These are phyloP conservation scores for Chenopodium album DNA, from an alignment of 148 eudicot species.

Conservation along the genomic window DNA sequence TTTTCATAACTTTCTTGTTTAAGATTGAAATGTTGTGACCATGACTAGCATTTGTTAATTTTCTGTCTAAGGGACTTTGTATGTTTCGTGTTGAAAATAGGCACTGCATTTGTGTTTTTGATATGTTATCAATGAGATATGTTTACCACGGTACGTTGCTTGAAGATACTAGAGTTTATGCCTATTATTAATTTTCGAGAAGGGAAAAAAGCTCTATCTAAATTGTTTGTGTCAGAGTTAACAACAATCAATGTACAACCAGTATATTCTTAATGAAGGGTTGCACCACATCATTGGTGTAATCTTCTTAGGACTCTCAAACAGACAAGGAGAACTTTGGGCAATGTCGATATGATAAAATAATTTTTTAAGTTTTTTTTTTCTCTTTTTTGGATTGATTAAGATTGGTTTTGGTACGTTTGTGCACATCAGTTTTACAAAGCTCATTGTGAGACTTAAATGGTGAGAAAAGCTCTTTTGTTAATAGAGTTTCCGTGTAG, in stretches of 20 bases:
- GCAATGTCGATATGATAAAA: neutral
- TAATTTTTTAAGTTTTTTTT: too few relatives aligned
- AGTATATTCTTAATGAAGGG: neutral
- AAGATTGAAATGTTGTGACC: neutral
- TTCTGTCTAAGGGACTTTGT: slow-evolving; percentile 2
- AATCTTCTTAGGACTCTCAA: too few relatives aligned
- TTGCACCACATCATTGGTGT: neutral
- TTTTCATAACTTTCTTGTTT: neutral
- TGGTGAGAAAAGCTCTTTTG: neutral
- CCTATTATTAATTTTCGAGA: neutral
- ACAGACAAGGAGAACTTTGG: neutral
- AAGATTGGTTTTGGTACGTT: neutral
- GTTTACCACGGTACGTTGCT: neutral
- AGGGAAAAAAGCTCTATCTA: neutral
- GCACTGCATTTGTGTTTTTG: neutral
- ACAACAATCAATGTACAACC: neutral
- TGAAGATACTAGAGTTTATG: neutral
- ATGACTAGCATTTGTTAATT: neutral
- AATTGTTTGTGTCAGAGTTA: neutral
- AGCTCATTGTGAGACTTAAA: too few relatives aligned
- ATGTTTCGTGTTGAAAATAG: neutral
- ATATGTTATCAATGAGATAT: neutral
- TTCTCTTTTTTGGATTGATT: neutral
- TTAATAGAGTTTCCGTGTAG: neutral
- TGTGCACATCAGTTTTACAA: neutral